Base-by-base conservation (phyloP, 208 protist species). In the Acanthamoeba lenticulata region DNA sequence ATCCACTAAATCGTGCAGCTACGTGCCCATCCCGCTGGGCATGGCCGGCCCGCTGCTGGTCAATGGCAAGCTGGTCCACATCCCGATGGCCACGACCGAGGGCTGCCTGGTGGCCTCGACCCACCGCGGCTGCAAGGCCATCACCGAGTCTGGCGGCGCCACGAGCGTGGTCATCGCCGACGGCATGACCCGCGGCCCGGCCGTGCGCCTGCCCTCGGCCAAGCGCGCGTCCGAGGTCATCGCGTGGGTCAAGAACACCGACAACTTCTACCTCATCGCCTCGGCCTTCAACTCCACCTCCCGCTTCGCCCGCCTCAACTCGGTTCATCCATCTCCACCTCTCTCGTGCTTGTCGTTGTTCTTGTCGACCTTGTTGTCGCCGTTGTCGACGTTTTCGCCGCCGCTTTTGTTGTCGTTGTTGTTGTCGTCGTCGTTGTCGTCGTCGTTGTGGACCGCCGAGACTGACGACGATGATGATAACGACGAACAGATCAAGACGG, bases 1-100 rank as follows among this genome's bases (percentile, higher is more conserved):
- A 3, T n/a, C 27, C 40, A 74, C 52, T 38, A 9, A 32, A 67
- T 6, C 1, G 44, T 0, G 27, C 62, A 93, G 89, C 60, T 99
- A 99, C 96, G 97, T 99, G 55, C 99, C 98, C 40, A 96, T 99
- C 42, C 99, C 99, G 11, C 96, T 99, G 11, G 98, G 98, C 44
- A 65, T 99, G 67, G 98, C 98, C 24, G 99, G 99, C 1, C 99
- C 99, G 52, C 94, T 99, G 32, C 49, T 98, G 27, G 85, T 99
- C 1, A 98, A 99, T 95, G 98, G 98, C 11, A 96, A 98, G 89
- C 88, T 97, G 13, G 96, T 98, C 57, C 95, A 94, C 36, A 96
- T 99, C 49, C 99, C 99, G 21, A 99, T 99, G 98, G 99, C 99
- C 13, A 99, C 99, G 38, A 99, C 98, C 42, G 99, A 99, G 94